Evolutionary conservation across 164 flowering plant species (phyloP), one percentile per base, ranked within the genome.

Genomic region (Chloranthus sessilifolius): DNA sequence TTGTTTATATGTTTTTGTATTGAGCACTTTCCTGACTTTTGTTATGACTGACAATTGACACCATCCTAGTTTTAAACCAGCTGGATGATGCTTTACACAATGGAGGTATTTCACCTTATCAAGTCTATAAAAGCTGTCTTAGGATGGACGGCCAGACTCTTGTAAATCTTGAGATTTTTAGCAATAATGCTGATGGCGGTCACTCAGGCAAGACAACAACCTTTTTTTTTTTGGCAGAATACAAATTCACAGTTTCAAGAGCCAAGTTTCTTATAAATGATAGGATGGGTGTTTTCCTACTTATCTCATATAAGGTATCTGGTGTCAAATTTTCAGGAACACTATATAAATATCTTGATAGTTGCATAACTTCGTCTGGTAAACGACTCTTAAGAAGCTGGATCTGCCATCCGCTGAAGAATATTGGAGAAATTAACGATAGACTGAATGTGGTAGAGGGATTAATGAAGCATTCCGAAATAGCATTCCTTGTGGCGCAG

Each of bases 81-180:
- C 65, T 86, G 50, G 77, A 81, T 62, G 96, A 94, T 77, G 74
- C 63, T 34, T 56, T 94, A 60, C 66, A 71, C 45, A 80, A 79
- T 68, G 97, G 96, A 17, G 95, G 83, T 50, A 60, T 94, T 58
- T 50, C 63, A 25, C 78, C 95, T 23, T 89, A 89, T 58, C 70
- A 86, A 64, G 80, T 89, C 33, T 89, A 81, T 30, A 72, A 41
- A 48, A 94, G 87, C 37, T 82, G 77, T 66, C 82, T 94, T 43
- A 76, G 85, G 69, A 84, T 94, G 81, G 99, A 94, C 63, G 95
- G 99, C 12, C 97, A 89, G 65, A 84, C 99, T 24, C 71, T 86
- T 25, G 72, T 80, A 14, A 94, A 94, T 75, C 92, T 89, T 58
- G 99, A 94, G 73, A 74, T 94, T 39, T 89, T 86, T 55, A 61